phyloP scores from a whole-genome alignment of 257 asterid genomes.

The Solanum medicagineum region DNA sequence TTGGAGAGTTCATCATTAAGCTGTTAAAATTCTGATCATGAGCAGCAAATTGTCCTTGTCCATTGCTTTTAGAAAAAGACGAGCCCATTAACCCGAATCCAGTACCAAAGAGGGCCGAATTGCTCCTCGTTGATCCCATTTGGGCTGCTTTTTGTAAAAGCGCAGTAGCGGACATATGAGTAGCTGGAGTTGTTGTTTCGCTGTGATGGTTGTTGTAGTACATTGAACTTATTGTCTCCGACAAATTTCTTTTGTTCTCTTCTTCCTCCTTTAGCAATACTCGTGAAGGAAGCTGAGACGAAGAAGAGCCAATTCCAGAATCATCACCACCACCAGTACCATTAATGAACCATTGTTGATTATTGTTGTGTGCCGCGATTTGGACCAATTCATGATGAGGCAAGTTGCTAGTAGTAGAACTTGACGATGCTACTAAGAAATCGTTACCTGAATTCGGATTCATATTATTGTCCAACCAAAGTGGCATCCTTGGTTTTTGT shows the following conservation, averaged over 20 bases:
- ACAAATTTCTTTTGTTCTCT: neutral
- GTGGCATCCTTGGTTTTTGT: neutral
- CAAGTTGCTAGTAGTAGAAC: neutral
- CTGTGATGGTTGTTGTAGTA: neutral
- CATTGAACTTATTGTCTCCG: slow-evolving; percentile 1
- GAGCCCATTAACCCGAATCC: slow-evolving; percentile 3
- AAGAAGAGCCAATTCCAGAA: neutral
- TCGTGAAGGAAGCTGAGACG: neutral
- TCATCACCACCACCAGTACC: neutral
- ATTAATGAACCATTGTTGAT: neutral
- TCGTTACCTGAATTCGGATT: neutral
- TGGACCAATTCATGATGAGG: neutral
- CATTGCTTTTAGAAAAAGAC: neutral
- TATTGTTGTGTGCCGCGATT: neutral
- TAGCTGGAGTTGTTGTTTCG: neutral
- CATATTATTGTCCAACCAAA: slow-evolving; percentile 1
- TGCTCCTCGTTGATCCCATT: slow-evolving; percentile 13
- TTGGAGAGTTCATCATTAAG: neutral
- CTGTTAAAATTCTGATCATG: neutral
- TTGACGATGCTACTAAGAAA: neutral
- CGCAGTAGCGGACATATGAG: slow-evolving; percentile 10
- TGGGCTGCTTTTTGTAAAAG: slow-evolving; percentile 12
- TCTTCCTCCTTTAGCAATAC: neutral
- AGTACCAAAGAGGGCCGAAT: neutral
- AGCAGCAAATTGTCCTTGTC: neutral